A percentile compares a stretch with the other conserved stretches of the same genome.
These are phyloP conservation scores for Helianthus annuus DNA, from an alignment of 129 eudicot species.

Conservation along the genomic window DNA sequence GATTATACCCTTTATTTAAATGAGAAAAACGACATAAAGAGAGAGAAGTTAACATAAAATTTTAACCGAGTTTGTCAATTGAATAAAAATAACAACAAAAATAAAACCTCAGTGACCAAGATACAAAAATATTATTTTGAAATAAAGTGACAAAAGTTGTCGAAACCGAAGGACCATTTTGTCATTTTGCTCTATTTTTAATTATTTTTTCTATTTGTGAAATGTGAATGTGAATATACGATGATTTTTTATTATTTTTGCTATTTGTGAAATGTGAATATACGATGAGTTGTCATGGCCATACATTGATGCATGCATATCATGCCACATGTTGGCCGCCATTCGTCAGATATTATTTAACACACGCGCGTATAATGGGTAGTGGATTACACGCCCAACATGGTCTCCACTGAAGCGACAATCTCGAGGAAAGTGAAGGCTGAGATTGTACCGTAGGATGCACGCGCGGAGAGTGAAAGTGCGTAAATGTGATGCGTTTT, in stretches of 20 bases:
- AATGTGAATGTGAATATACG: conserved; percentile 1
- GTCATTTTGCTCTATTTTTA: too few species aligned
- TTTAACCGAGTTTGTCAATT: background rate
- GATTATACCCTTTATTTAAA: too few species aligned
- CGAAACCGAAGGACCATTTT: too few species aligned
- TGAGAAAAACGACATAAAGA: too few species aligned
- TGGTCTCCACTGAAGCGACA: background rate
- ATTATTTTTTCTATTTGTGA: too few species aligned
- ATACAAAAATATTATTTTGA: too few species aligned
- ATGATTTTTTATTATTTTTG: too few species aligned
- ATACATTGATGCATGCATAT: conserved; percentile 34
- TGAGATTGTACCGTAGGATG: background rate
- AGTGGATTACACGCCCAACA: background rate
- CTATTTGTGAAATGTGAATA: background rate
- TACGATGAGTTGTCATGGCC: conserved; percentile 44
- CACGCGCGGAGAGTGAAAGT: conserved; percentile 23
- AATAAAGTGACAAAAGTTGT: too few species aligned
- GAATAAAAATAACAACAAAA: too few species aligned
- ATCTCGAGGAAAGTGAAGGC: background rate
- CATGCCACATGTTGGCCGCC: conserved; percentile 41
- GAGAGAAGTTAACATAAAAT: too few species aligned
- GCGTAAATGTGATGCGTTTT: background rate
- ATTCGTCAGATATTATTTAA: background rate
- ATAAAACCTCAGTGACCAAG: too few species aligned
- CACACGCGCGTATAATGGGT: background rate